Evolutionary conservation across 2,329 filamentous ascomycete genomes (phyloP).

Genomic region (Calonectria pseudoturangicola): DNA sequence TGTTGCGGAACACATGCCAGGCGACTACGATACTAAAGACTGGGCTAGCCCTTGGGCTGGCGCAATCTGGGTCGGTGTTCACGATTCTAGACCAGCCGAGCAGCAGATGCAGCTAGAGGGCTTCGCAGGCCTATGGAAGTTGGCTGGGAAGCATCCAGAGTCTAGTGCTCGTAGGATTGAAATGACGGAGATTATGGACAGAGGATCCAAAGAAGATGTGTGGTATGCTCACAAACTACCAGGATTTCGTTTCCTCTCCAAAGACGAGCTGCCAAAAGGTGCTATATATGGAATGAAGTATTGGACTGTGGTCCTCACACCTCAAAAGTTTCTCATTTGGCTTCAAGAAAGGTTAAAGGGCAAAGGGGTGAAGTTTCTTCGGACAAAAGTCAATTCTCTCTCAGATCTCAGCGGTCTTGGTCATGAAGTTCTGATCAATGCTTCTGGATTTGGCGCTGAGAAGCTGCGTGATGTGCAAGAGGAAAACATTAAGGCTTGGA

Average conservation of each 20-base stretch:
- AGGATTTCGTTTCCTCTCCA: conserved; percentile 19
- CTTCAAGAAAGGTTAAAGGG: conserved; percentile 24
- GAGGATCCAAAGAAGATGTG: conserved; percentile 22
- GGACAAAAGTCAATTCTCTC: conserved; percentile 32
- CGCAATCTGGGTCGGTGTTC: conserved; percentile 55
- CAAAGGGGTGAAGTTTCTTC: conserved; percentile 12
- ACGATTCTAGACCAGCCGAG: conserved; percentile 42
- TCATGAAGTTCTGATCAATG: conserved; percentile 39
- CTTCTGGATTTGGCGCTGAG: conserved; percentile 37
- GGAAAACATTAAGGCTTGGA: conserved; percentile 23
- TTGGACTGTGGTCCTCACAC: conserved; percentile 41
- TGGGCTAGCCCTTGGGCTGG: conserved; percentile 60
- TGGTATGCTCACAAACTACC: conserved; percentile 39
- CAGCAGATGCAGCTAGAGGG: conserved; percentile 56
- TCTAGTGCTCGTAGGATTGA: conserved; percentile 38
- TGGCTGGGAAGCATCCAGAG: conserved; percentile 42
- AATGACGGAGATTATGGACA: conserved; percentile 44
- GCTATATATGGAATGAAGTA: conserved; percentile 37
- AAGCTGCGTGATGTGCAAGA: conserved; percentile 44
- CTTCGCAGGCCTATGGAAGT: conserved; percentile 33
- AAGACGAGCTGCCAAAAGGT: conserved; percentile 2
- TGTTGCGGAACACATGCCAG: conserved; percentile 57
- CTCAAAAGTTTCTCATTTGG: conserved; percentile 42
- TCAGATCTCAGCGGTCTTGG: conserved; percentile 30
- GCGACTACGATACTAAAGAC: conserved; percentile 49